Percentiles rank a stretch among this genome's conserved stretches.
Evolutionary conservation across 2,329 filamentous ascomycete genomes (phyloP).

Genomic region (Bimuria novae-zelandiae): DNA sequence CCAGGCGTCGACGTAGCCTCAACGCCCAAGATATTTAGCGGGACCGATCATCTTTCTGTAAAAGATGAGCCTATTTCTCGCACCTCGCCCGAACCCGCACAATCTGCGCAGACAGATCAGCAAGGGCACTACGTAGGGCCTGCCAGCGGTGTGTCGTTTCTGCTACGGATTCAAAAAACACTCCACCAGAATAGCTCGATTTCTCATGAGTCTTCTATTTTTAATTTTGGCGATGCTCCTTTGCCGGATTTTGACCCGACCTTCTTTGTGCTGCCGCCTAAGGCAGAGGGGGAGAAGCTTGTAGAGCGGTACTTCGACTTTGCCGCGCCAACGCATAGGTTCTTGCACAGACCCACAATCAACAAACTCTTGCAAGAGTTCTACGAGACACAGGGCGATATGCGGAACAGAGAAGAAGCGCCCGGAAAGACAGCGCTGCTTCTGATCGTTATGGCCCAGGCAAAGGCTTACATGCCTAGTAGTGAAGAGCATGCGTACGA

Average conservation of each 20-base stretch:
- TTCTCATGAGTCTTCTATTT: constrained; percentile 52
- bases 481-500: constrained; percentile 31
- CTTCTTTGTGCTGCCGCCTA: constrained; percentile 51
- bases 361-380: constrained; percentile 52
- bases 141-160: constrained; percentile 55
- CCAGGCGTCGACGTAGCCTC: constrained; percentile 21
- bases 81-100: constrained; percentile 53
- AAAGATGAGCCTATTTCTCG: constrained; percentile 36
- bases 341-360: constrained; percentile 61
- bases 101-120: constrained; percentile 51
- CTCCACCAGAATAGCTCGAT: constrained; percentile 49
- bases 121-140: constrained; percentile 57
- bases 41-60: constrained; percentile 18
- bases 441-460: constrained; percentile 60
- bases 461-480: constrained; percentile 48
- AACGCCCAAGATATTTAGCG: constrained; percentile 14
- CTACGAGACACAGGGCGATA: constrained; percentile 51
- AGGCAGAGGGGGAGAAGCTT: constrained; percentile 49
- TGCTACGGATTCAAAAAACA: constrained; percentile 56
- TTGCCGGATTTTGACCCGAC: constrained; percentile 52
- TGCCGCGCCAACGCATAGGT: constrained; percentile 64
- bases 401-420: constrained; percentile 47
- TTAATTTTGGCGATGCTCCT: constrained; percentile 57
- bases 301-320: constrained; percentile 64
- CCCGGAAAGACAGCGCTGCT: constrained; percentile 53